These are phyloP conservation scores for Pichia phayaonensis DNA, from an alignment of 805 yeast genomes.

Conservation along the genomic window DNA sequence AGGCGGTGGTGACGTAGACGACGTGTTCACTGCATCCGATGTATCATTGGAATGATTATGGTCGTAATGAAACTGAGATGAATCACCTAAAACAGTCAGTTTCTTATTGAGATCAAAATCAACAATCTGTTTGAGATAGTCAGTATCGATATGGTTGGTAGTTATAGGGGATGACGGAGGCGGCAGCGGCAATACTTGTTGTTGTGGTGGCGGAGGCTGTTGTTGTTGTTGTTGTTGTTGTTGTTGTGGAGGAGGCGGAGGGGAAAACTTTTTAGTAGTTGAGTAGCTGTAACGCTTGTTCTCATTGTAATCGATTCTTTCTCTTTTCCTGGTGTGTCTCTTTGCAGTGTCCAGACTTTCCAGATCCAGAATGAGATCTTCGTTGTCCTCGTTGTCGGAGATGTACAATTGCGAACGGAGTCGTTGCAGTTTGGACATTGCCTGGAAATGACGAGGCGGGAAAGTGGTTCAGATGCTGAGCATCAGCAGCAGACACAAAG, in stretches of 20 bases:
- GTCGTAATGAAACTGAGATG: background rate
- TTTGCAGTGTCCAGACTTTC: background rate
- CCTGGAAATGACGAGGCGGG: background rate
- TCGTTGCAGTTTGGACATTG: background rate
- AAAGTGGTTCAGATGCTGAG: too few species aligned
- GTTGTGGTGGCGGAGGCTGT: too few species aligned
- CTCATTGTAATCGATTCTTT: conserved; percentile 22
- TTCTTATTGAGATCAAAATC: conserved; percentile 5
- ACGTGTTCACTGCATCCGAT: background rate
- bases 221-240: too few species aligned
- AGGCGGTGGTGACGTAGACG: background rate
- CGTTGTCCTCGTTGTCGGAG: background rate
- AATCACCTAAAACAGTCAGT: conserved; percentile 1
- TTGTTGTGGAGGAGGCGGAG: background rate
- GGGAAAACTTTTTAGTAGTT: background rate
- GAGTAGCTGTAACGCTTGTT: conserved; percentile 13
- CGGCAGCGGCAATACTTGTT: background rate
- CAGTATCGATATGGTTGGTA: conserved; percentile 2
- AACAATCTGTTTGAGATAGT: conserved; percentile 1
- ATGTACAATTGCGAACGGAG: background rate
- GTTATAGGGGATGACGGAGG: background rate
- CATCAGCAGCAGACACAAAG: too few species aligned
- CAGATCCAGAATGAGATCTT: background rate
- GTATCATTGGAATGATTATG: background rate
- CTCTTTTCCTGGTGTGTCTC: conserved; percentile 15